Base-by-base conservation (phyloP, 164 flowering plant species). In the Paratinospora sagittata region DNA sequence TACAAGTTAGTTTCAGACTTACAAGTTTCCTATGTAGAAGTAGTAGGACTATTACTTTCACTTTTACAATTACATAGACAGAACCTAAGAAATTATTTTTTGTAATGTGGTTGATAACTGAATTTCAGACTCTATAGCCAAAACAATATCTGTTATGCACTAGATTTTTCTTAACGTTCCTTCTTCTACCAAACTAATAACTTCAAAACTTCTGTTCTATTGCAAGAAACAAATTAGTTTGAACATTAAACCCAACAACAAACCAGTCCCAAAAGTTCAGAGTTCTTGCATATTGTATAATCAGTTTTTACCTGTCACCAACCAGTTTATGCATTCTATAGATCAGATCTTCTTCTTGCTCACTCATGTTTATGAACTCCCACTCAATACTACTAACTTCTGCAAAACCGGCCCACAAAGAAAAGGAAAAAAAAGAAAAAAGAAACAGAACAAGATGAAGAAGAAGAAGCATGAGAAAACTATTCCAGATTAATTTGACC, bases 341-440 rank as follows among this genome's bases (percentile, higher is more conserved):
- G 75, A 91, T 89, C 65, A 91, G 86, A 79, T 91, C 97, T 75
- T 89, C 91, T 83, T 91, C 97, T 79, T 79, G 77, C 33, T 79
- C 75, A n/a, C 70, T 73, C 82, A 79, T 79, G 70, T 76, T 71
- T 65, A 76, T 76, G 75, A 74, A 67, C 37, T 76, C 82, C 77
- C 82, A 79, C 67, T 79, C 82, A 27, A 73, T 79, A 57, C 82
- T 79, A 64, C 90, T 87, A 71, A 85, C 92, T 74, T 88, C 96
- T 90, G 85, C 70, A 24, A 55, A 57, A 17, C 16, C 24, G 37
- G 71, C 23, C 24, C 12, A 9, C 63, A 17, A 55, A 55, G 21
- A n/a, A 17, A 7, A 41, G 4, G 4, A 1, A 30, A 4, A 61
- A 64, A 34, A 14, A 45, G 49, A n/a, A n/a, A n/a, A n/a, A n/a